phyloP scores from a whole-genome alignment of 768 basidiomycete genomes.

The Collybiopsis luxurians region DNA sequence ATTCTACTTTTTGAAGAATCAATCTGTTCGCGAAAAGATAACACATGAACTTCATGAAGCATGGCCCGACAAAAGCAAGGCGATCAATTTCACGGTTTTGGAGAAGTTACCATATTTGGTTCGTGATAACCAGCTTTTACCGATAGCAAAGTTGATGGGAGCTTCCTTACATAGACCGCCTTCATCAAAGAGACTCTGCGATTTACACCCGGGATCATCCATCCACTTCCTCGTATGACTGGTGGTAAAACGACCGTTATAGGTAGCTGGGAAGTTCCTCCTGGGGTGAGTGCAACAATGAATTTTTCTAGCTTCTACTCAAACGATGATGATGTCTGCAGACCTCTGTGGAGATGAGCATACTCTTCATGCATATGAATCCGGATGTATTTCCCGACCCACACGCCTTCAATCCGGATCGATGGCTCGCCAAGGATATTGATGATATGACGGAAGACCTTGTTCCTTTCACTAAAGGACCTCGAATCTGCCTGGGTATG shows the following conservation, averaged over 20 bases:
- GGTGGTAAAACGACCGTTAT: slow-evolving; percentile 31
- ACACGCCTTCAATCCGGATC: slow-evolving; percentile 34
- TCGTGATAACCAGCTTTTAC: slow-evolving; percentile 11
- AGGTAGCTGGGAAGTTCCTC: slow-evolving; percentile 31
- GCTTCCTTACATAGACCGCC: slow-evolving; percentile 32
- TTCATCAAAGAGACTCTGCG: slow-evolving; percentile 47
- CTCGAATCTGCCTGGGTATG: slow-evolving; percentile 29
- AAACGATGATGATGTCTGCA: no score
- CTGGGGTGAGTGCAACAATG: slow-evolving; percentile 28
- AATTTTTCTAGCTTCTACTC: no score
- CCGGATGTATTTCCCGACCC: slow-evolving; percentile 41
- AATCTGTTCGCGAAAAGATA: slow-evolving; percentile 24
- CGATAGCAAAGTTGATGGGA: neutral
- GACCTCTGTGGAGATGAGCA: slow-evolving; percentile 41
- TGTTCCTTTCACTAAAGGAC: slow-evolving; percentile 42
- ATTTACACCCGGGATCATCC: slow-evolving; percentile 36
- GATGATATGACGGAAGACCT: slow-evolving; percentile 39
- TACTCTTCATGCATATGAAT: slow-evolving; percentile 36
- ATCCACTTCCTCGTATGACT: slow-evolving; percentile 39
- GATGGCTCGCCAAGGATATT: slow-evolving; percentile 37
- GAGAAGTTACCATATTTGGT: slow-evolving; percentile 45
- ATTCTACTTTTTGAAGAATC: slow-evolving; percentile 32
- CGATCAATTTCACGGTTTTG: slow-evolving; percentile 25
- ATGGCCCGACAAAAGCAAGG: slow-evolving; percentile 31
- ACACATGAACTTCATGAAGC: slow-evolving; percentile 30